These are phyloP conservation scores for Plasmodium falciparum DNA, from an alignment of 169 alveolate species.

Conservation along the genomic window DNA sequence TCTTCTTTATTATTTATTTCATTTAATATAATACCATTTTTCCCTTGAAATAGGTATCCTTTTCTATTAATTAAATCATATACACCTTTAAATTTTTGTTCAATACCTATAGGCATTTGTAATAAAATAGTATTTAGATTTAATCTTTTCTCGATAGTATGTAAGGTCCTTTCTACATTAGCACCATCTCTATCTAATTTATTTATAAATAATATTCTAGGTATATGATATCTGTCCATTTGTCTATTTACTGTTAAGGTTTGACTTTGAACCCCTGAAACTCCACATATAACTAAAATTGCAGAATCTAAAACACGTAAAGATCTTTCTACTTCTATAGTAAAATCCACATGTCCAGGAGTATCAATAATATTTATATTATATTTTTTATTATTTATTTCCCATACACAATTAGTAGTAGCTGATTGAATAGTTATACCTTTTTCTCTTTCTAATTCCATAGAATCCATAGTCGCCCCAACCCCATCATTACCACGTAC, in stretches of 20 bases:
- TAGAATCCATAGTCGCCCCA: conserved; percentile 98
- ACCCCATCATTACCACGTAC: conserved; percentile 96
- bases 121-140: conserved; percentile 82
- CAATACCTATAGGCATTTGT: conserved; percentile 92
- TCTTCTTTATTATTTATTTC: conserved; percentile 89
- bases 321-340: conserved; percentile 98
- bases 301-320: conserved; percentile 98
- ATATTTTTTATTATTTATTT: conserved; percentile 77
- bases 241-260: conserved; percentile 97
- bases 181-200: conserved; percentile 98
- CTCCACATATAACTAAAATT: conserved; percentile 95
- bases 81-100: conserved; percentile 92
- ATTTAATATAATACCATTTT: conserved; percentile 86
- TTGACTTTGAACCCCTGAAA: conserved; percentile 97
- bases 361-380: conserved; percentile 97
- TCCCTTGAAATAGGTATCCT: conserved; percentile 92
- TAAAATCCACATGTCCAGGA: conserved; percentile 99
- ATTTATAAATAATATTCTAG: conserved; percentile 94
- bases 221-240: conserved; percentile 96
- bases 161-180: conserved; percentile 91
- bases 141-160: conserved; percentile 90
- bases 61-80: conserved; percentile 89
- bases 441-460: conserved; percentile 98
- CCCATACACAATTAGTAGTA: conserved; percentile 95
- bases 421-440: conserved; percentile 98